phyloP scores from a whole-genome alignment of 192 early-diverging fungal species.

The Backusella westeae region DNA sequence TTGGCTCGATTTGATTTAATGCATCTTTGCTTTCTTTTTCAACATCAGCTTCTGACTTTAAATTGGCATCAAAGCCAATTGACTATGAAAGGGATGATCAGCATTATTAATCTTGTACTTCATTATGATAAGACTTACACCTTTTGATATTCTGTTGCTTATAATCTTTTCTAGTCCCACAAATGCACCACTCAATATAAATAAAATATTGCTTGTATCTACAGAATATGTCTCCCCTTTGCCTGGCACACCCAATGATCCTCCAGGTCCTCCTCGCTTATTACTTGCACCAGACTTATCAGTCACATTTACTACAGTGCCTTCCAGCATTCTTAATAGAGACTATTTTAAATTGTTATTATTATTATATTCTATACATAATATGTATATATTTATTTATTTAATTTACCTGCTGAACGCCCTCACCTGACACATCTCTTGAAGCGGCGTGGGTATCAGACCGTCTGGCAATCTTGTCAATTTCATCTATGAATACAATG shows the following conservation, averaged over 20 bases:
- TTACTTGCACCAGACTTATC: slow-evolving; percentile 67
- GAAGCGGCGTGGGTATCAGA: slow-evolving; percentile 71
- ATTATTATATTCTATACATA: background rate
- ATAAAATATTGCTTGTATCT: slow-evolving; percentile 90
- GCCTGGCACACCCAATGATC: slow-evolving; percentile 33
- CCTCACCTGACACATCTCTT: slow-evolving; percentile 89
- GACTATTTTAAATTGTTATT: slow-evolving; percentile 31
- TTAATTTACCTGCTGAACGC: slow-evolving; percentile 72
- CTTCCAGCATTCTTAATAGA: slow-evolving; percentile 84
- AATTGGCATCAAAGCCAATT: slow-evolving; percentile 72
- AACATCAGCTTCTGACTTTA: slow-evolving; percentile 21
- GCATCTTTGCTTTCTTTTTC: slow-evolving; percentile 24
- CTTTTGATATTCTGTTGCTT: slow-evolving; percentile 73
- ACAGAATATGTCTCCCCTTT: slow-evolving; percentile 84
- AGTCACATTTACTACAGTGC: slow-evolving; percentile 81
- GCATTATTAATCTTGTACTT: background rate
- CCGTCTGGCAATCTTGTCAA: slow-evolving; percentile 86
- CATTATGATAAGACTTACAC: slow-evolving; percentile 30
- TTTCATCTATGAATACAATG: slow-evolving; percentile 93
- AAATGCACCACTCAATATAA: slow-evolving; percentile 88
- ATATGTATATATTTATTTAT: background rate
- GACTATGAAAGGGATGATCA: slow-evolving; percentile 34
- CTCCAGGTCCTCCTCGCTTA: slow-evolving; percentile 25
- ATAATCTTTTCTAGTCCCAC: slow-evolving; percentile 83
- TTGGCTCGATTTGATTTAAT: slow-evolving; percentile 24